Percentiles rank a stretch among this genome's conserved stretches.
Conservation (phyloP, 306 rosid genomes). For the Acmispon strigosus region DNA sequence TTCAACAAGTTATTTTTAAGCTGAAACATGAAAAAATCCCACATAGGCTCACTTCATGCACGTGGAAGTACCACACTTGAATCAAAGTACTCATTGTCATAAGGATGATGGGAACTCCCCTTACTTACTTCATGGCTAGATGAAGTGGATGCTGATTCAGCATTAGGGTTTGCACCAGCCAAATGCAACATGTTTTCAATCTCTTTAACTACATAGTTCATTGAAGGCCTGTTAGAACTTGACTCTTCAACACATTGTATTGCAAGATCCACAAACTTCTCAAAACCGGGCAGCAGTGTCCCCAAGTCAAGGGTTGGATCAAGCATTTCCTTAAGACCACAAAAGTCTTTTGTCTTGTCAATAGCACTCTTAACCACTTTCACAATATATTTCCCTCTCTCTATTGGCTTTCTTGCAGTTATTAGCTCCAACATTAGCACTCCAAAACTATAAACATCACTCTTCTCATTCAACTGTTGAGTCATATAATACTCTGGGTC, state of each 20-base stretch:
- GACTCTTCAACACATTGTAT: constrained; percentile 52
- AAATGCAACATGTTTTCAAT: constrained; percentile 46
- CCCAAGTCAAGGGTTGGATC: constrained; percentile 37
- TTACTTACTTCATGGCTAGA: constrained; percentile 29
- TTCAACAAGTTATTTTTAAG: background rate
- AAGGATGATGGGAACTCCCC: constrained; percentile 33
- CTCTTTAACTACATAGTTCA: constrained; percentile 61
- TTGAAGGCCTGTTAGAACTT: constrained; percentile 48
- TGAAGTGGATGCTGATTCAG: constrained; percentile 40
- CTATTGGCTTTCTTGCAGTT: constrained; percentile 62
- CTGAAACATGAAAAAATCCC: background rate
- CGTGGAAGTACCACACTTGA: constrained; percentile 33
- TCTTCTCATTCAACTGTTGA: constrained; percentile 56
- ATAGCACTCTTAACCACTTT: constrained; percentile 38
- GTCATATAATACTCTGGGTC: constrained; percentile 52
- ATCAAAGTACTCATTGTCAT: constrained; percentile 21
- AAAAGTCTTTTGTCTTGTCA: constrained; percentile 37
- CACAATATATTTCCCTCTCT: constrained; percentile 57
- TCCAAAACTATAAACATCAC: constrained; percentile 76
- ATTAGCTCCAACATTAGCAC: constrained; percentile 66
- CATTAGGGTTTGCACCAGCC: constrained; percentile 43
- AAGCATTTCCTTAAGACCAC: constrained; percentile 31
- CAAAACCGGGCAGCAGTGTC: constrained; percentile 34
- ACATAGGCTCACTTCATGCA: background rate
- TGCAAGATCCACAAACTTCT: constrained; percentile 53